Evolutionary conservation across 2,329 filamentous ascomycete genomes (phyloP).

Genomic region (Cadophora malorum): DNA sequence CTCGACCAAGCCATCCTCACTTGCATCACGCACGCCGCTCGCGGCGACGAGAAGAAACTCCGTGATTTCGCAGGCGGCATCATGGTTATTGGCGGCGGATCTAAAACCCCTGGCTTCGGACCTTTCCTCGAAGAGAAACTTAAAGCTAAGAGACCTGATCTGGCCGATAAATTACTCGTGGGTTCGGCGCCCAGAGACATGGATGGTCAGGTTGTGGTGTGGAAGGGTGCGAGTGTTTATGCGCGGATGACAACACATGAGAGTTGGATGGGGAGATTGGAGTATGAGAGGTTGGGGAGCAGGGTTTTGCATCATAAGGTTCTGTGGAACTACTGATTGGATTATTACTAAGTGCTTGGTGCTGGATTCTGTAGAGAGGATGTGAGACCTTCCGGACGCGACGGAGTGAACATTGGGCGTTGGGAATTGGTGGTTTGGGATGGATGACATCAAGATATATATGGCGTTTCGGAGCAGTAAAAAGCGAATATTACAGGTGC

Average conservation of each 20-base stretch:
- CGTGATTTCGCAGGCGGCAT: slow-evolving; percentile 89
- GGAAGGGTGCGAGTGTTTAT: slow-evolving; percentile 98
- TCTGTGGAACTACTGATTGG: slow-evolving; percentile 38
- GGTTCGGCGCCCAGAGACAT: slow-evolving; percentile 84
- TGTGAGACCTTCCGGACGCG: too few species aligned
- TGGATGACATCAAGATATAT: background rate
- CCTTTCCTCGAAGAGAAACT: slow-evolving; percentile 84
- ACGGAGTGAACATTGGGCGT: too few species aligned
- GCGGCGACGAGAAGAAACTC: slow-evolving; percentile 89
- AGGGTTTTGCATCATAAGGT: slow-evolving; percentile 86
- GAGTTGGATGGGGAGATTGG: slow-evolving; percentile 86
- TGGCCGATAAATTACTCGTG: slow-evolving; percentile 66
- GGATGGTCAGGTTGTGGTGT: slow-evolving; percentile 95
- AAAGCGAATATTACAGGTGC: background rate
- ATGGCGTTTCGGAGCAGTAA: slow-evolving; percentile 7
- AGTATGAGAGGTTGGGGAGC: slow-evolving; percentile 86
- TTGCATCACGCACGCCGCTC: slow-evolving; percentile 85
- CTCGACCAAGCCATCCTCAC: slow-evolving; percentile 90
- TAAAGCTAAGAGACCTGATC: slow-evolving; percentile 67
- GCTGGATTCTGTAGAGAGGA: background rate
- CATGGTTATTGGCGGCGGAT: slow-evolving; percentile 87
- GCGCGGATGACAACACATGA: slow-evolving; percentile 86
- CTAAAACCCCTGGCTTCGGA: slow-evolving; percentile 80
- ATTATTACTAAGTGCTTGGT: background rate
- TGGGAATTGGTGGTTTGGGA: background rate